Evolutionary conservation across 176 grass and related monocot species (phyloP), one percentile per base, ranked within the genome.

Genomic region (Rhynchospora breviuscula): DNA sequence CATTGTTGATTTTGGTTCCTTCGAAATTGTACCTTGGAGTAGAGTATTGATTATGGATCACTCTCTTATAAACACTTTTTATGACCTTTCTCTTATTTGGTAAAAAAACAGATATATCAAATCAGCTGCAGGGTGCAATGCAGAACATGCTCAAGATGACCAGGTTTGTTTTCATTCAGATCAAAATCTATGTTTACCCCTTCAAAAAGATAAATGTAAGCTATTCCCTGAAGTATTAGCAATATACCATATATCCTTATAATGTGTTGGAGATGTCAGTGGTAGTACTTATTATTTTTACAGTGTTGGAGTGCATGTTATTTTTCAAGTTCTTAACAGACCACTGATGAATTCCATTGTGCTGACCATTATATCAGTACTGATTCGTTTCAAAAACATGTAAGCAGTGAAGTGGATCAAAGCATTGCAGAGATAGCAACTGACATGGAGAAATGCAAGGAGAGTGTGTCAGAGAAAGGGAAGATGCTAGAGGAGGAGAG

Each of bases 81-180:
- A 6, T 8, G 40, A 25, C 10, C 63, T 74, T 0, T 23, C 21
- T 10, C 13, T 54, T 3, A 76, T 76, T 47, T 76, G 72, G 35
- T 76, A 29, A 76, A 29, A 29, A 29, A 82, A 85, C 95, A 98
- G 95, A 98, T 45, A 52, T 92, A 59, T 98, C 92, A 81, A 86
- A 93, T 81, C 95, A 93, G 89, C 84, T 98, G 73, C 92, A 93
- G 77, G 79, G 73, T 18, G 87, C 82, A 44, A 85, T 98, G 46
- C 87, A 98, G 69, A 84, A 45, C 86, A 92, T 94, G 95, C 84
- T 98, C 78, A 98, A 98, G 86, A 91, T 94, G 92, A 87, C 89
- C 57, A 87, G 85, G 92, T 91, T 23, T 62, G 72, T 76, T 47
- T 4, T 58, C 44, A 10, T 25, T 11, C n/a, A 61, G 4, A 64